Evolutionary conservation across 192 early-diverging fungal genomes (phyloP).

Genomic region (Coemansia aciculifera): DNA sequence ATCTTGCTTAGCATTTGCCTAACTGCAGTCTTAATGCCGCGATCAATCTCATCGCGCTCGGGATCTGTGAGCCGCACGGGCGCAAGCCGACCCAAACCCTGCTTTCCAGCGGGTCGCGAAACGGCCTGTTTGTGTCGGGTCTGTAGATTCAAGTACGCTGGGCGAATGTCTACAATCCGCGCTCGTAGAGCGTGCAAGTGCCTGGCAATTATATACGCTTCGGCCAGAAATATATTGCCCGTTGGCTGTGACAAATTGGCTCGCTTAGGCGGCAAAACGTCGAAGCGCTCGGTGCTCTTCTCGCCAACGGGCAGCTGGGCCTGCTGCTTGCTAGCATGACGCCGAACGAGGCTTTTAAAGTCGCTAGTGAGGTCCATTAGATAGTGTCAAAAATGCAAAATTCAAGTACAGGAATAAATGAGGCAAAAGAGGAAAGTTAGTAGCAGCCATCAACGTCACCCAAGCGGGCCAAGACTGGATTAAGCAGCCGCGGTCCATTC

Average conservation of each 20-base stretch:
- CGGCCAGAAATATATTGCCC: slow-evolving; percentile 57
- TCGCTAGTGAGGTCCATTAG: slow-evolving; percentile 38
- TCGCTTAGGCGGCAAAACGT: slow-evolving; percentile 34
- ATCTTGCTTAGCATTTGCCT: slow-evolving; percentile 60
- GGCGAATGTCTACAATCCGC: slow-evolving; percentile 58
- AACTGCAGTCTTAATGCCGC: slow-evolving; percentile 61
- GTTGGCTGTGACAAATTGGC: slow-evolving; percentile 30
- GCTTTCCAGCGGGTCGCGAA: neutral
- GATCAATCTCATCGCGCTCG: slow-evolving; percentile 70
- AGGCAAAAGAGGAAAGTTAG: neutral
- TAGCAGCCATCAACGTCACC: neutral
- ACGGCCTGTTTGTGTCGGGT: slow-evolving; percentile 10
- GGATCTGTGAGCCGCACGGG: slow-evolving; percentile 56
- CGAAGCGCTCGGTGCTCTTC: slow-evolving; percentile 18
- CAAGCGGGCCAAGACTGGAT: neutral
- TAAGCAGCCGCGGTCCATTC: neutral
- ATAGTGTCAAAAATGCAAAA: neutral
- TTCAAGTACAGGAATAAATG: too few species aligned
- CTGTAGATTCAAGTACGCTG: slow-evolving; percentile 56
- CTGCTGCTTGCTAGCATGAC: slow-evolving; percentile 12
- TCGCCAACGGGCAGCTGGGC: slow-evolving; percentile 1
- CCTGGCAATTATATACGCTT: slow-evolving; percentile 59
- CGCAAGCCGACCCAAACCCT: neutral
- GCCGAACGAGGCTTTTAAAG: slow-evolving; percentile 21
- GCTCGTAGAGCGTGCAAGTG: slow-evolving; percentile 58